phyloP scores from a whole-genome alignment of 192 early-diverging fungal species.

The Coemansia aciculifera region DNA sequence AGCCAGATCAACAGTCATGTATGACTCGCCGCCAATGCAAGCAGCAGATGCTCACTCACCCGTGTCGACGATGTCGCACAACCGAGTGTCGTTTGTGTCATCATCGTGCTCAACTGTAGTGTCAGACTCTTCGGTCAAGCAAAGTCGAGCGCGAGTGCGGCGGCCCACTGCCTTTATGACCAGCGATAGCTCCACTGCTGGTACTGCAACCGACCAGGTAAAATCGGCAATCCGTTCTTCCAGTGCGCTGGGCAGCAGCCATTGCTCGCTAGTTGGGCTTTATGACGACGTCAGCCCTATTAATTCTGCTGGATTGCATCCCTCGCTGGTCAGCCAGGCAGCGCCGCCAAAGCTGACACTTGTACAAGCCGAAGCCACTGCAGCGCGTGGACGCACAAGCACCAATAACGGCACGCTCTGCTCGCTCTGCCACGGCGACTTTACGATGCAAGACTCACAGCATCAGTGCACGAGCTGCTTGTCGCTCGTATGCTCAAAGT shows the following conservation, averaged over 20 bases:
- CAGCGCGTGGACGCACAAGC: constrained; percentile 14
- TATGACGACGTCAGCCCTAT: constrained; percentile 19
- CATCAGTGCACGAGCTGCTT: constrained; percentile 50
- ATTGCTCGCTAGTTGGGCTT: constrained; percentile 33
- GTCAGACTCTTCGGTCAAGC: constrained; percentile 20
- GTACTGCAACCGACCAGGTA: background rate
- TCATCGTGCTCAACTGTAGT: constrained; percentile 52
- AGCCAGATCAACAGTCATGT: constrained; percentile 40
- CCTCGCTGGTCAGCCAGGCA: constrained; percentile 35
- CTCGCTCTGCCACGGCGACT: constrained; percentile 48
- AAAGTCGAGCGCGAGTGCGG: constrained; percentile 11
- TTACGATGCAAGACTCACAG: constrained; percentile 31
- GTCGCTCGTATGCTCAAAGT: constrained; percentile 39
- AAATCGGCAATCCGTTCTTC: background rate
- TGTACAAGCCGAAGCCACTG: constrained; percentile 39
- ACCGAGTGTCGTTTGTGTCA: constrained; percentile 46
- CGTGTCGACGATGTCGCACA: constrained; percentile 33
- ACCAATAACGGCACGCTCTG: constrained; percentile 34
- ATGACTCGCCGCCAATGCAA: constrained; percentile 25
- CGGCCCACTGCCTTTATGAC: constrained; percentile 24
- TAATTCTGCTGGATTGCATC: background rate
- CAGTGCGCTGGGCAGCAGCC: constrained; percentile 10
- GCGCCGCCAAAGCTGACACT: constrained; percentile 49
- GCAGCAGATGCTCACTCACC: constrained; percentile 24
- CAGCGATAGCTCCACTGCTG: background rate